These are phyloP conservation scores for Histomonas meleagridis DNA, from an alignment of 208 protist species.

Conservation along the genomic window DNA sequence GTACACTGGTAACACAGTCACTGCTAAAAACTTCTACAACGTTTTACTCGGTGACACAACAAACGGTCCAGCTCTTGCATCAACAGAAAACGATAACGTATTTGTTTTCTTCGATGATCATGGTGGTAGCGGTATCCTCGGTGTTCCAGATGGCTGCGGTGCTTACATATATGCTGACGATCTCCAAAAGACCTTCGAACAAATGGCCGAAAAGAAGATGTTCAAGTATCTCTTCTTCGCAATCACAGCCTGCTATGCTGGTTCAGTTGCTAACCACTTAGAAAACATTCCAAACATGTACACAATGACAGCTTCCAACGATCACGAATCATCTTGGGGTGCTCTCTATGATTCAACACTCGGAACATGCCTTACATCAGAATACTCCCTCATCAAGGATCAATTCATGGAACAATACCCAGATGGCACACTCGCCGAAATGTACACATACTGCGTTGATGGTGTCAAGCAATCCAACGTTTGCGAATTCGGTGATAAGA, in stretches of 20 bases:
- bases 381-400: not conserved
- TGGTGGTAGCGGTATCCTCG: not conserved
- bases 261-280: not conserved
- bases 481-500: not conserved
- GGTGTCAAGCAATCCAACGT: not conserved
- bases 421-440: not conserved
- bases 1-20: not conserved
- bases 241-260: constrained; percentile 2
- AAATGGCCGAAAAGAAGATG: not conserved
- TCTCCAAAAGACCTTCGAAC: not conserved
- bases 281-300: not conserved
- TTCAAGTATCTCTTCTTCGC: not conserved
- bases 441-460: not conserved
- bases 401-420: not conserved
- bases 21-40: not conserved
- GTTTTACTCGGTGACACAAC: not conserved
- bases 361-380: not conserved
- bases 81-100: not conserved
- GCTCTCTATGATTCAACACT: not conserved
- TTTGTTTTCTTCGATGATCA: constrained; percentile 8
- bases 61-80: not conserved
- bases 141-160: not conserved
- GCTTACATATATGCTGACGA: not conserved
- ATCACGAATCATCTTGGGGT: not conserved
- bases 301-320: constrained; percentile 13